Evolutionary conservation across 441 rosid species (phyloP).

Genomic region (Syzygium malaccense): DNA sequence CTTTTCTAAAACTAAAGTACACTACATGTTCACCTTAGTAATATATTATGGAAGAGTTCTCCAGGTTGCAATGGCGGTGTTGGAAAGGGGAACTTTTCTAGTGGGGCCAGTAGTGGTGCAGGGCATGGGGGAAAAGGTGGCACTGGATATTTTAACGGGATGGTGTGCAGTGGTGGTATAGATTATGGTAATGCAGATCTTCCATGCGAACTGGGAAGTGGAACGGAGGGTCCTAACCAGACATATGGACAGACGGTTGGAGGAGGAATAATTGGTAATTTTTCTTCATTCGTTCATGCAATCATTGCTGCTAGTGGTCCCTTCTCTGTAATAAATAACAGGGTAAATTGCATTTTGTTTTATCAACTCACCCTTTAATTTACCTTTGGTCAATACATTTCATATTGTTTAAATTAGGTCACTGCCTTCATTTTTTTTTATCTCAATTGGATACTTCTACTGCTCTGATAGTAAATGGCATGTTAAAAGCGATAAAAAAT

Average conservation of each 20-base stretch:
- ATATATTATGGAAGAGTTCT: constrained; percentile 7
- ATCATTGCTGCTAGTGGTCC: neutral
- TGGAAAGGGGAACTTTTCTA: constrained; percentile 81
- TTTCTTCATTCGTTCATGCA: neutral
- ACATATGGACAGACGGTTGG: constrained; percentile 68
- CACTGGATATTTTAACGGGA: constrained; percentile 84
- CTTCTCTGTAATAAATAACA: neutral
- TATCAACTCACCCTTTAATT: neutral
- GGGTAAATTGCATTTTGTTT: neutral
- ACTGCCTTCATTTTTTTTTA: neutral
- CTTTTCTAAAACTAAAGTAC: neutral
- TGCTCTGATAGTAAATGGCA: neutral
- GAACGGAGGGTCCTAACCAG: constrained; percentile 76
- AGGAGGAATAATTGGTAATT: constrained; percentile 95
- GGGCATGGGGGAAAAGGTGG: constrained; percentile 99
- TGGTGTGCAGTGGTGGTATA: constrained; percentile 75
- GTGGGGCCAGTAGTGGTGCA: constrained; percentile 98
- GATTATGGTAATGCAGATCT: constrained; percentile 83
- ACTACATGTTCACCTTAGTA: constrained; percentile 13
- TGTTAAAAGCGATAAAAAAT: neutral
- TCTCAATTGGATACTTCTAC: neutral
- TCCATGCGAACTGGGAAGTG: constrained; percentile 99
- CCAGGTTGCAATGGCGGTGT: constrained; percentile 92
- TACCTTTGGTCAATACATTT: neutral
- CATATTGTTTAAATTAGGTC: neutral